Conservation (phyloP, 371 early-diverging fungal species). For the Syncephalastrum contaminatum region DNA sequence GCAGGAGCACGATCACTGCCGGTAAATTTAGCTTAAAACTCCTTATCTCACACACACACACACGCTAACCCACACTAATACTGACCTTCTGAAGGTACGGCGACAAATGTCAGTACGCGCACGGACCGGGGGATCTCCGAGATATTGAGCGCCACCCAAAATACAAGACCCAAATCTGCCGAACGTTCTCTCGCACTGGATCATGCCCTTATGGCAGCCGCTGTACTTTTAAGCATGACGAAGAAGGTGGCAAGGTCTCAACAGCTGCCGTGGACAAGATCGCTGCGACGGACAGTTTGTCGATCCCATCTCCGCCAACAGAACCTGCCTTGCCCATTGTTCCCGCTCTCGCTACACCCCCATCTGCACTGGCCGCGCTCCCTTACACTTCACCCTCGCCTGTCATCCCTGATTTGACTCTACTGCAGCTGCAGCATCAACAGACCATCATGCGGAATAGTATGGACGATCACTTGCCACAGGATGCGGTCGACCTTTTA, state of each 20-base stretch:
- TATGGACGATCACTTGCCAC: no score
- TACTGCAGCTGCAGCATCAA: no score
- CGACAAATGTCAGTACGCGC: conserved; percentile 96
- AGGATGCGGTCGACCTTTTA: no score
- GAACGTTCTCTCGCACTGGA: conserved; percentile 87
- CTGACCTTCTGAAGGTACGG: conserved; percentile 64
- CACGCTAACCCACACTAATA: background rate
- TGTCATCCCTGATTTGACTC: no score
- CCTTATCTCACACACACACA: background rate
- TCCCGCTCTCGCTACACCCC: conserved; percentile 4
- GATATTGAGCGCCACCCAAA: conserved; percentile 90
- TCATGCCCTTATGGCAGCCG: conserved; percentile 93
- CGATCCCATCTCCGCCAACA: no score
- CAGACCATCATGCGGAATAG: no score
- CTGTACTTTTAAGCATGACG: conserved; percentile 92
- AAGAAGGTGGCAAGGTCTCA: conserved; percentile 6
- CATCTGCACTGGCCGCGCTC: conserved; percentile 2
- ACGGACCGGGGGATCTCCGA: conserved; percentile 81
- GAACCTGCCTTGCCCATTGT: no score
- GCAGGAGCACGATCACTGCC: conserved; percentile 19
- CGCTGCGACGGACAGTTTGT: no score
- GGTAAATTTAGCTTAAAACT: conserved; percentile 5
- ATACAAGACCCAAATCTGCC: conserved; percentile 93
- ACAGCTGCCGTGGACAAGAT: background rate
- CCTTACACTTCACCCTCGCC: no score